Conservation (phyloP, 1,284 basidiomycete genomes). For the Sanghuangporus sanghuang region DNA sequence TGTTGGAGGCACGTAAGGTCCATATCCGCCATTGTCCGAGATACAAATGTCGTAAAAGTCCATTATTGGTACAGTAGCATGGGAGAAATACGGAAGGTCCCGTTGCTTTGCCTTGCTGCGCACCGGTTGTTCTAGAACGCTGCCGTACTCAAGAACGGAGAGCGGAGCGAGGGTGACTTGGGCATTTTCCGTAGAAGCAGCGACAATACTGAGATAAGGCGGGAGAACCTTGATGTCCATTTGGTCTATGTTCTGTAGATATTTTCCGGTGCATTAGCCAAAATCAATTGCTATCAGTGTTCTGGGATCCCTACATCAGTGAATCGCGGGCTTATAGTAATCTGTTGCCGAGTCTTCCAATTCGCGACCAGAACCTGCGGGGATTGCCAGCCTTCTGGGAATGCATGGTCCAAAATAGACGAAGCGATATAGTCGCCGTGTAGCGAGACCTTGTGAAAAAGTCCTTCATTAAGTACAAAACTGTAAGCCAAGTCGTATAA, state of each 20-base stretch:
- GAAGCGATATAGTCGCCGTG: slow-evolving; percentile 14
- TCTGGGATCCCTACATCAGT: not conserved
- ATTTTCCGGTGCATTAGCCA: not conserved
- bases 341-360: slow-evolving; percentile 16
- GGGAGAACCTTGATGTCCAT: slow-evolving; percentile 16
- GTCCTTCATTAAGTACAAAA: slow-evolving; percentile 8
- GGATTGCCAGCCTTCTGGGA: slow-evolving; percentile 1
- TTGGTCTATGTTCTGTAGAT: slow-evolving; percentile 6
- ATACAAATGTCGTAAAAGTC: slow-evolving; percentile 18
- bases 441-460: slow-evolving; percentile 18
- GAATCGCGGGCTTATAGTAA: slow-evolving; percentile 10
- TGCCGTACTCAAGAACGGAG: slow-evolving; percentile 7
- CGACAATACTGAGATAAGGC: slow-evolving; percentile 10
- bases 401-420: slow-evolving; percentile 8
- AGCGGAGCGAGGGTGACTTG: slow-evolving; percentile 13
- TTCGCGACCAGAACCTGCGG: slow-evolving; percentile 16
- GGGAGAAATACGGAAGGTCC: slow-evolving; percentile 9
- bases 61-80: slow-evolving; percentile 8
- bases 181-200: slow-evolving; percentile 7
- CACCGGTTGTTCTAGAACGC: slow-evolving; percentile 7
- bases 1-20: slow-evolving; percentile 13
- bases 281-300: not conserved
- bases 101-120: slow-evolving; percentile 7
- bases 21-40: slow-evolving; percentile 11
- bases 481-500: slow-evolving; percentile 7